phyloP scores from a whole-genome alignment of 2,329 filamentous ascomycete genomes.

The Colletotrichum tropicicola region DNA sequence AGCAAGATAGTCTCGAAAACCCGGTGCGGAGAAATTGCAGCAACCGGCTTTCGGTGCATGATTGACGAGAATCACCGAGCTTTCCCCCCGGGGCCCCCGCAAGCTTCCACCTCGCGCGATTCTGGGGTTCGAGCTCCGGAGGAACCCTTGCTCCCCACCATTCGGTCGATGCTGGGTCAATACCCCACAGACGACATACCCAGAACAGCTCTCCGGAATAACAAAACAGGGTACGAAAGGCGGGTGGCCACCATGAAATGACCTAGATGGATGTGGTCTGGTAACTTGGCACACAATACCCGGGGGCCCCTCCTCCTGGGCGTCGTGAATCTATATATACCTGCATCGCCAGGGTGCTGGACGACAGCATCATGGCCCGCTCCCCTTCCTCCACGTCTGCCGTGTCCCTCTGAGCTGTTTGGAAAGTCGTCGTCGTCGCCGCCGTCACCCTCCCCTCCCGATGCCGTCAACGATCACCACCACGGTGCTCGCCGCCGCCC shows the following conservation, averaged over 20 bases:
- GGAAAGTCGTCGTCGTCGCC: not conserved
- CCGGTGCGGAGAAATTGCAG: slow-evolving; percentile 17
- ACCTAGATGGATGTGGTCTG: no score
- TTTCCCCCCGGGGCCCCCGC: slow-evolving; percentile 3
- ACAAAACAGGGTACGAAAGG: not conserved
- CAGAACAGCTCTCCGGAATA: not conserved
- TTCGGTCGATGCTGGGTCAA: not conserved
- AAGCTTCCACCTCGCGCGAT: not conserved
- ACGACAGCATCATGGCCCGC: no score
- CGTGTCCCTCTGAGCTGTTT: not conserved
- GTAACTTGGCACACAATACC: no score
- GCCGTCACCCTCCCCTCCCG: not conserved
- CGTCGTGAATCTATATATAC: not conserved
- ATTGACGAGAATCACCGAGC: slow-evolving; percentile 24
- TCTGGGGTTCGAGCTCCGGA: slow-evolving; percentile 12
- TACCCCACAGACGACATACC: not conserved
- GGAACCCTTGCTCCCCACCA: not conserved
- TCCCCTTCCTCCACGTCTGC: not conserved
- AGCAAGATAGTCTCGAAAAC: no score
- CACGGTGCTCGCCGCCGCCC: not conserved
- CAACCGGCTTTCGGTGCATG: slow-evolving; percentile 9
- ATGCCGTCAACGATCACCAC: slow-evolving; percentile 18
- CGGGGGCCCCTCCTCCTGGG: no score
- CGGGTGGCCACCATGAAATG: not conserved
- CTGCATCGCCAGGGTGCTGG: not conserved